These are phyloP conservation scores for Cladosporium sp. DNA, from an alignment of 2,329 filamentous ascomycete species.

Conservation along the genomic window DNA sequence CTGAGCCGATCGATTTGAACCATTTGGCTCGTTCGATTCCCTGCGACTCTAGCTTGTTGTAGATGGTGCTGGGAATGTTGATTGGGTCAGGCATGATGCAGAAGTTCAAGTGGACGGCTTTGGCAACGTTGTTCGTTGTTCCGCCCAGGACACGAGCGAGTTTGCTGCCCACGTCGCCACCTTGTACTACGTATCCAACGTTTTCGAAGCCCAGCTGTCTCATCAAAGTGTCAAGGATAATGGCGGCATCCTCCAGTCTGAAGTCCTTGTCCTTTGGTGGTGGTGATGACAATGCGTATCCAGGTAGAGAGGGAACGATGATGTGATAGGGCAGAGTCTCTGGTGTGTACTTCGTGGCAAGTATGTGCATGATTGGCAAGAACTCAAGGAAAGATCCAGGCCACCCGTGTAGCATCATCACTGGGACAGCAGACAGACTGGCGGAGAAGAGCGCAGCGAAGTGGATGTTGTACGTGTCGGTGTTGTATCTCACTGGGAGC, in stretches of 20 bases:
- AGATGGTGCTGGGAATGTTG: conserved; percentile 18
- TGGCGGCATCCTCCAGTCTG: conserved; percentile 34
- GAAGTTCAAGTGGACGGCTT: conserved; percentile 30
- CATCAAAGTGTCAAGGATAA: conserved; percentile 48
- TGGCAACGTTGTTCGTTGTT: conserved; percentile 32
- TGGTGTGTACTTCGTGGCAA: conserved; percentile 45
- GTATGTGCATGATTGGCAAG: conserved; percentile 25
- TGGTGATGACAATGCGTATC: conserved; percentile 46
- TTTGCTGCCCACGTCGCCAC: conserved; percentile 50
- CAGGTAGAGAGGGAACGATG: conserved; percentile 51
- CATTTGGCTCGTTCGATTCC: conserved; percentile 34
- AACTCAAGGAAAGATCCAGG: conserved; percentile 36
- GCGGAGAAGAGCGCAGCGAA: conserved; percentile 53
- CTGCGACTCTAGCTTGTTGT: conserved; percentile 34
- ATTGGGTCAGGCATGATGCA: conserved; percentile 20
- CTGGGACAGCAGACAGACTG: conserved; percentile 34
- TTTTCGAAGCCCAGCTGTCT: conserved; percentile 45
- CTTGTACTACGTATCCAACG: conserved; percentile 49
- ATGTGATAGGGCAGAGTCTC: conserved; percentile 52
- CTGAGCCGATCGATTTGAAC: conserved; percentile 42
- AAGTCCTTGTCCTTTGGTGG: conserved; percentile 46
- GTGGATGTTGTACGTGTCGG: conserved; percentile 40
- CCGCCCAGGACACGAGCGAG: conserved; percentile 33
- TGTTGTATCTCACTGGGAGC: conserved; percentile 36
- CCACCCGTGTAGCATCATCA: conserved; percentile 36